phyloP scores from a whole-genome alignment of 306 rosid genomes.

The Nissolia schottii region DNA sequence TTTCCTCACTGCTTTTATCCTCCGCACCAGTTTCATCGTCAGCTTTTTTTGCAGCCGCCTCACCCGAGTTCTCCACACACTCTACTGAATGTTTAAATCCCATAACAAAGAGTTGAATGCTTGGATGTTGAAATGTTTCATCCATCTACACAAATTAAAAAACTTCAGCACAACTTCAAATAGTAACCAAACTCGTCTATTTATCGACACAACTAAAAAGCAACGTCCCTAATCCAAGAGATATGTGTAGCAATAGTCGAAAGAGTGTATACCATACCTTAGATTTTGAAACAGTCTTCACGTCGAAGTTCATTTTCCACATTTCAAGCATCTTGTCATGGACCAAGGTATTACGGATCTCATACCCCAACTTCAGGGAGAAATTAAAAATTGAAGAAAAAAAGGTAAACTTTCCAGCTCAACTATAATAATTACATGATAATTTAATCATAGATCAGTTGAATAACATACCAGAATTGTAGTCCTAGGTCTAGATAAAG shows the following conservation, averaged over 20 bases:
- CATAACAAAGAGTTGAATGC: conserved; percentile 76
- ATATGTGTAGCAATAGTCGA: not conserved
- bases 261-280: conserved; percentile 46
- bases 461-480: conserved; percentile 55
- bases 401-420: not conserved
- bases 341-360: conserved; percentile 75
- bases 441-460: not conserved
- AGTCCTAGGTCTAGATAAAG: conserved; percentile 88
- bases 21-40: conserved; percentile 36
- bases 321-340: conserved; percentile 92
- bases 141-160: conserved; percentile 71
- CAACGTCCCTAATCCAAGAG: not conserved
- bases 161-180: conserved; percentile 1
- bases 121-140: conserved; percentile 83
- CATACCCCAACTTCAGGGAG: conserved; percentile 76
- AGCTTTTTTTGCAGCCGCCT: conserved; percentile 23
- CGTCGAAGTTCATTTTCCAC: conserved; percentile 74
- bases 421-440: not conserved
- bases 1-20: conserved; percentile 24
- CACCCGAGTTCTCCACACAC: conserved; percentile 20
- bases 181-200: not conserved
- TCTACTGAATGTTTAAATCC: conserved; percentile 41
- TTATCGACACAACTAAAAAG: not conserved
- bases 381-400: conserved; percentile 1
- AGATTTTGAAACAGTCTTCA: conserved; percentile 71